Evolutionary conservation across 257 asterid genomes (phyloP).

Genomic region (Scutellaria barbata): DNA sequence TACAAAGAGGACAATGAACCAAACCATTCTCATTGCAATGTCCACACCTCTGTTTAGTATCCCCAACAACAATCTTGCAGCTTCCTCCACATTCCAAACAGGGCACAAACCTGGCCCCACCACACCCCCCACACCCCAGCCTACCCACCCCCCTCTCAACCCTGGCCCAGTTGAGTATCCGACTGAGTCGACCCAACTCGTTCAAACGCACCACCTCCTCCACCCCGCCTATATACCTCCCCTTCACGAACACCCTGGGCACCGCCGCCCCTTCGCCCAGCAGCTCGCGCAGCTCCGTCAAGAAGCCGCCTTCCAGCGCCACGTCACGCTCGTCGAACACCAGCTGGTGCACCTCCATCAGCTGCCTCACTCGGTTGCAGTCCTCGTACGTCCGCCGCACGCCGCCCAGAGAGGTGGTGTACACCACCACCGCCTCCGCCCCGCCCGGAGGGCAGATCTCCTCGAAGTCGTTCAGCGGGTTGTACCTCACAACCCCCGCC

Average conservation of each 20-base stretch:
- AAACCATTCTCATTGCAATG: conserved; percentile 93
- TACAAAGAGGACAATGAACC: conserved; percentile 66
- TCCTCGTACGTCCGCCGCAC: conserved; percentile 85
- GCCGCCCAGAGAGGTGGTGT: conserved; percentile 91
- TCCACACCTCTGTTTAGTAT: conserved; percentile 60
- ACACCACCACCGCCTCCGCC: conserved; percentile 69
- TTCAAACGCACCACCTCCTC: conserved; percentile 77
- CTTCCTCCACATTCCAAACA: conserved; percentile 90
- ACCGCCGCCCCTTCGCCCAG: conserved; percentile 62
- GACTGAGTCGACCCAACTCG: conserved; percentile 67
- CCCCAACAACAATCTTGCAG: conserved; percentile 60
- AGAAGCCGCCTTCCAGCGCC: conserved; percentile 68
- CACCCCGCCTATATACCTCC: conserved; percentile 83
- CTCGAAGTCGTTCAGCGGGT: conserved; percentile 71
- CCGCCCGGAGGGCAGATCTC: conserved; percentile 85
- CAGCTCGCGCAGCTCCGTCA: conserved; percentile 60
- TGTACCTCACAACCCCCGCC: conserved; percentile 46
- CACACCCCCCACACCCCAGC: conserved; percentile 82
- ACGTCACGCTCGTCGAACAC: conserved; percentile 91
- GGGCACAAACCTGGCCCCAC: conserved; percentile 88
- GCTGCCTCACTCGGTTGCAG: conserved; percentile 64
- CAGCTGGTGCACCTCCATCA: conserved; percentile 72
- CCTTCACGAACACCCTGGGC: conserved; percentile 90
- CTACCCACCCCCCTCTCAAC: conserved; percentile 92
- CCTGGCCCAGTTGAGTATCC: conserved; percentile 78